phyloP scores from a whole-genome alignment of 345 rosid species.

The Angophora floribunda region DNA sequence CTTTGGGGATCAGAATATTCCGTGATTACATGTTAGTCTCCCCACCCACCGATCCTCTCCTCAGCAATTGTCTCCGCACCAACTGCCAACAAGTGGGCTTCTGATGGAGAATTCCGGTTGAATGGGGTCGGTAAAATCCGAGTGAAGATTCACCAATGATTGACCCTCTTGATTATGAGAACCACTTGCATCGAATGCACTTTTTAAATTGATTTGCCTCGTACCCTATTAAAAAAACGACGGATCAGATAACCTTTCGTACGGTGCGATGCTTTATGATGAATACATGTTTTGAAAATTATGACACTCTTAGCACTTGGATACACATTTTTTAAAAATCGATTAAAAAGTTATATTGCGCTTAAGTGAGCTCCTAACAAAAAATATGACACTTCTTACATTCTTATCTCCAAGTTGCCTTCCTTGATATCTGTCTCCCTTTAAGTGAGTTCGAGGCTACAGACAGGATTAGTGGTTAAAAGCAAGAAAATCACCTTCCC shows the following conservation, averaged over 20 bases:
- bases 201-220: background rate
- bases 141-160: background rate
- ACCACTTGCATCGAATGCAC: background rate
- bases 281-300: too few relatives aligned
- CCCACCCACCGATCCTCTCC: background rate
- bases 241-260: too few relatives aligned
- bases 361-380: too few relatives aligned
- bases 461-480: background rate
- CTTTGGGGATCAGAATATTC: background rate
- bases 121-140: background rate
- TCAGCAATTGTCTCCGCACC: background rate
- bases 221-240: background rate
- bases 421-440: background rate
- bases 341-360: too few relatives aligned
- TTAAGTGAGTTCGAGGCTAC: background rate
- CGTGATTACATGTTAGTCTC: background rate
- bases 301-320: too few relatives aligned
- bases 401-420: background rate
- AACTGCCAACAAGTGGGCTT: background rate
- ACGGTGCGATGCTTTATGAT: too few relatives aligned
- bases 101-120: background rate
- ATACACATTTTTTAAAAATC: too few relatives aligned
- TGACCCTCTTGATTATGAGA: background rate
- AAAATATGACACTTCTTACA: too few relatives aligned
- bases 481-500: background rate